A percentile compares a stretch with the other conserved stretches of the same genome.
Conservation (phyloP, 2,329 filamentous ascomycete species). For the Malbranchea zuffiana region DNA sequence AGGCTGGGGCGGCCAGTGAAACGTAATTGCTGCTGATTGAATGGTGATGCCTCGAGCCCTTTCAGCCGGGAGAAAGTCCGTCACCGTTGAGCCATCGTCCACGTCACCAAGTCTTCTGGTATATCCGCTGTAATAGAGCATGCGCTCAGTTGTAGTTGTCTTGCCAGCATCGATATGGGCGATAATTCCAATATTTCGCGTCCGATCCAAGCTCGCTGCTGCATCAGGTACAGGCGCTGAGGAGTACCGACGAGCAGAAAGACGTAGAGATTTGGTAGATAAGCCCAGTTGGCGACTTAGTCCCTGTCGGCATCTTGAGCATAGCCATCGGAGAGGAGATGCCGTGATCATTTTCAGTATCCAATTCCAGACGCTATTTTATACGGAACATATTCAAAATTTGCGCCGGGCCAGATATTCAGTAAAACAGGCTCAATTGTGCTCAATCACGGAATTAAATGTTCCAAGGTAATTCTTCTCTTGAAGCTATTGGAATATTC, state of each 20-base stretch:
- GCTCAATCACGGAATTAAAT: too few relatives aligned
- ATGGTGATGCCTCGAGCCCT: constrained; percentile 91
- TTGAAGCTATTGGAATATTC: too few relatives aligned
- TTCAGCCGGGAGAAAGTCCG: constrained; percentile 90
- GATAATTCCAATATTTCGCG: constrained; percentile 95
- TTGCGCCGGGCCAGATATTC: too few relatives aligned
- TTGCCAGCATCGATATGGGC: constrained; percentile 98
- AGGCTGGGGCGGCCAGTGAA: constrained; percentile 65
- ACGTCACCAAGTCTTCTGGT: constrained; percentile 87
- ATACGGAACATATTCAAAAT: too few relatives aligned
- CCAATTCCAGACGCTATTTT: too few relatives aligned
- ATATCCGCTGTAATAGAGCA: constrained; percentile 93
- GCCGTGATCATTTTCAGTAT: too few relatives aligned
- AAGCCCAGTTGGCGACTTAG: not conserved
- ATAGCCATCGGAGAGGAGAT: constrained; percentile 11
- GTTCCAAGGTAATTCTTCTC: too few relatives aligned
- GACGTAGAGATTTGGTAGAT: not conserved
- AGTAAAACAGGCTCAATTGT: too few relatives aligned
- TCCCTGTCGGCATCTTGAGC: constrained; percentile 10
- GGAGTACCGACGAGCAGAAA: constrained; percentile 18
- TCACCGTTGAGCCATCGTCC: constrained; percentile 91
- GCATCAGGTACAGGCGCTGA: constrained; percentile 17
- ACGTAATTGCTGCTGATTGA: constrained; percentile 91
- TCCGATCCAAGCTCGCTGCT: constrained; percentile 44
- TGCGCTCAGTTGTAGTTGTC: constrained; percentile 96